phyloP scores from a whole-genome alignment of 805 yeast genomes.

The Saturnispora besseyi region DNA sequence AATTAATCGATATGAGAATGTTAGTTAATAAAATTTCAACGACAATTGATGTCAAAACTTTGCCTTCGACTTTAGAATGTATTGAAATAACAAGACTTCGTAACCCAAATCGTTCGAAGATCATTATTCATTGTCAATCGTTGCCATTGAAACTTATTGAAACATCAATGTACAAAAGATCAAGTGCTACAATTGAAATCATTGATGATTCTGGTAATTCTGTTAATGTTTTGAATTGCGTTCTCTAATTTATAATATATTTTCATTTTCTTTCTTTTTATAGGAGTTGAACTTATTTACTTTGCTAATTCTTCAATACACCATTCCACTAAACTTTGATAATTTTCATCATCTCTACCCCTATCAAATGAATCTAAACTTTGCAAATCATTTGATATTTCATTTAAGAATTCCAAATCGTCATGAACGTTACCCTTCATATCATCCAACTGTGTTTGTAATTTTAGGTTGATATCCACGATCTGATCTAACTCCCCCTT shows the following conservation, averaged over 20 bases:
- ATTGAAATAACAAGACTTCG: constrained; percentile 2
- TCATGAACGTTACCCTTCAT: constrained; percentile 8
- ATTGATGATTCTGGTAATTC: not conserved
- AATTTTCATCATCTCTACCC: constrained; percentile 14
- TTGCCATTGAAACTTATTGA: not conserved
- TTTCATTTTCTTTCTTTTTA: not conserved
- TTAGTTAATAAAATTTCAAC: not conserved
- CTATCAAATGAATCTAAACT: constrained; percentile 13
- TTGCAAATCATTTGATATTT: constrained; percentile 10
- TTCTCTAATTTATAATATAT: not conserved
- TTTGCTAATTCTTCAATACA: constrained; percentile 12
- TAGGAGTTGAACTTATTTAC: not conserved
- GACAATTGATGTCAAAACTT: not conserved
- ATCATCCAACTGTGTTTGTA: constrained; percentile 9
- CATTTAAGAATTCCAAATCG: constrained; percentile 10
- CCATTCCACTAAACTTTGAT: constrained; percentile 15
- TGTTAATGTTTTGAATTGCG: not conserved
- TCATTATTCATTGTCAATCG: not conserved
- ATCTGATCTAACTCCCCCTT: not conserved
- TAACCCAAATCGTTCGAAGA: not conserved
- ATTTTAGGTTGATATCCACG: constrained; percentile 3
- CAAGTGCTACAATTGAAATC: not conserved
- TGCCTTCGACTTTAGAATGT: constrained; percentile 5
- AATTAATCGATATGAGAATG: constrained; percentile 2
- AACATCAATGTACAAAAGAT: not conserved